Conservation (phyloP, 179 eudicot genomes). For the Spergularia azorica region DNA sequence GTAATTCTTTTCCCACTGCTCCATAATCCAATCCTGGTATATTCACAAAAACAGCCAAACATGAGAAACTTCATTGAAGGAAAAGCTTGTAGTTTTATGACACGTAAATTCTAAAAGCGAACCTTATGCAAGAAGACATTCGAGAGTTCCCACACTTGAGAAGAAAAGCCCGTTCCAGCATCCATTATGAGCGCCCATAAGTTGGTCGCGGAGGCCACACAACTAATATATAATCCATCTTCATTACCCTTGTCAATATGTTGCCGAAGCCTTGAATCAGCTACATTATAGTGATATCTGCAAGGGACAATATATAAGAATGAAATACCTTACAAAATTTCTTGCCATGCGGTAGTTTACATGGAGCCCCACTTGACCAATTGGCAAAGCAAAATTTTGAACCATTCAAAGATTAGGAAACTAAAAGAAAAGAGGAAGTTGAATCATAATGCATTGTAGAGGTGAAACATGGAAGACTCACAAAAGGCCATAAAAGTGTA, state of each 20-base stretch:
- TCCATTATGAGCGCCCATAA: conserved; percentile 89
- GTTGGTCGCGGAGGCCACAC: conserved; percentile 71
- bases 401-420: too few species aligned
- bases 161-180: conserved; percentile 75
- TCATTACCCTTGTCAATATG: conserved; percentile 79
- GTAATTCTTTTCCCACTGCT: conserved; percentile 86
- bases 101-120: conserved; percentile 15
- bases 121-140: conserved; percentile 80
- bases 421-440: not conserved
- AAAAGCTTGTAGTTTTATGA: not conserved
- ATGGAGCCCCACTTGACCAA: not conserved
- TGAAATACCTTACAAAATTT: not conserved
- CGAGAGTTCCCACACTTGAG: conserved; percentile 77
- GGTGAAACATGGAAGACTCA: too few species aligned
- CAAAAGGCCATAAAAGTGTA: too few species aligned
- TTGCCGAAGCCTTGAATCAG: conserved; percentile 69
- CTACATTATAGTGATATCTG: conserved; percentile 85
- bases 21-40: conserved; percentile 87
- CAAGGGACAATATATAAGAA: conserved; percentile 13
- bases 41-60: not conserved
- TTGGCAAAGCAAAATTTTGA: not conserved
- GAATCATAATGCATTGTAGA: too few species aligned
- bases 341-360: not conserved
- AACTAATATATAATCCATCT: conserved; percentile 70
- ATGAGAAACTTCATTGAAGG: conserved; percentile 14